Percentiles rank a stretch among this genome's conserved stretches.
Conservation (phyloP, 306 rosid genomes). For the Astragalus glycyphyllos region DNA sequence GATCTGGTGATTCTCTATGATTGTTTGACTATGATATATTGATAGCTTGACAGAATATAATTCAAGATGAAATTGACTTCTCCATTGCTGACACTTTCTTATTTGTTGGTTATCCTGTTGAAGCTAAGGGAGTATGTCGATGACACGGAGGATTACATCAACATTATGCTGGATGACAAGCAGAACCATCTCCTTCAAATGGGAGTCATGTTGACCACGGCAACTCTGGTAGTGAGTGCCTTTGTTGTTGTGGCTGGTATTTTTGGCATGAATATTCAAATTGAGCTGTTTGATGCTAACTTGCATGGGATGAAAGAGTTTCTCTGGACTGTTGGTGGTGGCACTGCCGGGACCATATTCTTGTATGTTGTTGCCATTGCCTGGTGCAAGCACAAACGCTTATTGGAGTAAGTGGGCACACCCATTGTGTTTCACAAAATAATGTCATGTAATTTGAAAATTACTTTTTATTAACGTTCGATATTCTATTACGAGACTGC, state of each 20-base stretch:
- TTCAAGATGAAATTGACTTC: slow-evolving; percentile 13
- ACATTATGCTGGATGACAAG: slow-evolving; percentile 99
- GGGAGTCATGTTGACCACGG: slow-evolving; percentile 98
- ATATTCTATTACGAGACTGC: neutral
- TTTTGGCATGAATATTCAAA: slow-evolving; percentile 87
- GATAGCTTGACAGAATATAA: slow-evolving; percentile 25
- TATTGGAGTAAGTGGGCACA: slow-evolving; percentile 63
- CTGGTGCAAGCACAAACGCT: slow-evolving; percentile 91
- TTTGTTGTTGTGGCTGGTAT: slow-evolving; percentile 93
- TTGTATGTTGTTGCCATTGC: slow-evolving; percentile 82
- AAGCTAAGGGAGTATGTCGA: slow-evolving; percentile 97
- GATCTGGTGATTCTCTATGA: slow-evolving; percentile 14
- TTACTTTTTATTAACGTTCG: neutral
- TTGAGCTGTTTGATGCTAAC: slow-evolving; percentile 54
- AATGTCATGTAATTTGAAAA: slow-evolving; percentile 15
- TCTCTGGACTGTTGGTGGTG: slow-evolving; percentile 89
- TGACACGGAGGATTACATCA: slow-evolving; percentile 97
- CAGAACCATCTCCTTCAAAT: slow-evolving; percentile 97
- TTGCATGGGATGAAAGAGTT: slow-evolving; percentile 59
- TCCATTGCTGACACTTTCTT: neutral
- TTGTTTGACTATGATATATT: neutral
- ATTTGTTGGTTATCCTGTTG: slow-evolving; percentile 34
- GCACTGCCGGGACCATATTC: slow-evolving; percentile 69
- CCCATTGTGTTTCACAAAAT: slow-evolving; percentile 17
- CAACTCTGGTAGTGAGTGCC: slow-evolving; percentile 88